Percentiles rank a stretch among this genome's conserved stretches.
Evolutionary conservation across 2,329 filamentous ascomycete species (phyloP).

Genomic region (Delphinella strobiligena): DNA sequence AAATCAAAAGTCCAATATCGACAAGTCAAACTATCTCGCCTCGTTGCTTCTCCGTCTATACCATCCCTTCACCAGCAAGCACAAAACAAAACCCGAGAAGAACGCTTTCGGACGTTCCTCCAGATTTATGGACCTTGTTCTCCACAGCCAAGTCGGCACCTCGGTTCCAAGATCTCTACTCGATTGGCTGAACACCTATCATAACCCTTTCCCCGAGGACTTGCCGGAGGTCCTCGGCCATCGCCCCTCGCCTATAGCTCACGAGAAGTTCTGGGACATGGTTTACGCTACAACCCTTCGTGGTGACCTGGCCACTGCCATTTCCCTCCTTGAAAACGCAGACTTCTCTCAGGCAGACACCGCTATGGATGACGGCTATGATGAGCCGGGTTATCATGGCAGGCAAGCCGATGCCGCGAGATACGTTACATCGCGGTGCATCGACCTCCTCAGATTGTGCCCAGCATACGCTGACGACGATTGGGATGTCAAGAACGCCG

Average conservation of each 20-base stretch:
- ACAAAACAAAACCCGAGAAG: conserved; percentile 18
- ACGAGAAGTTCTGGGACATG: conserved; percentile 73
- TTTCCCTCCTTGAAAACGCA: conserved; percentile 58
- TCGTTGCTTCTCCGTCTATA: conserved; percentile 67
- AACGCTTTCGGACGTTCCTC: conserved; percentile 13
- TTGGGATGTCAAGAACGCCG: conserved; percentile 72
- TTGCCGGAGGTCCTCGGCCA: conserved; percentile 51
- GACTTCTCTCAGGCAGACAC: conserved; percentile 67
- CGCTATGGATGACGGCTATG: conserved; percentile 43
- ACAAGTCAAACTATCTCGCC: conserved; percentile 70
- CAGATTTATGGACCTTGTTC: conserved; percentile 5
- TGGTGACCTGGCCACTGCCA: conserved; percentile 56
- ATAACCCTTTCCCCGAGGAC: conserved; percentile 60
- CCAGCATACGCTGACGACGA: conserved; percentile 54
- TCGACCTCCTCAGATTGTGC: conserved; percentile 59
- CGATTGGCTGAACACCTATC: conserved; percentile 67
- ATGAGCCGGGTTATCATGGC: conserved; percentile 58
- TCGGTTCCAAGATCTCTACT: conserved; percentile 68
- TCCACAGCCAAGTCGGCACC: conserved; percentile 12
- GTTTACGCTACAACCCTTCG: conserved; percentile 64
- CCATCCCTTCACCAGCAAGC: conserved; percentile 43
- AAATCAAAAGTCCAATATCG: conserved; percentile 47
- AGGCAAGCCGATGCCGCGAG: conserved; percentile 68
- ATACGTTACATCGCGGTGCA: conserved; percentile 55
- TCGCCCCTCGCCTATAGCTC: conserved; percentile 61